These are phyloP conservation scores for Solanum arcanum DNA, from an alignment of 257 asterid species.

Conservation along the genomic window DNA sequence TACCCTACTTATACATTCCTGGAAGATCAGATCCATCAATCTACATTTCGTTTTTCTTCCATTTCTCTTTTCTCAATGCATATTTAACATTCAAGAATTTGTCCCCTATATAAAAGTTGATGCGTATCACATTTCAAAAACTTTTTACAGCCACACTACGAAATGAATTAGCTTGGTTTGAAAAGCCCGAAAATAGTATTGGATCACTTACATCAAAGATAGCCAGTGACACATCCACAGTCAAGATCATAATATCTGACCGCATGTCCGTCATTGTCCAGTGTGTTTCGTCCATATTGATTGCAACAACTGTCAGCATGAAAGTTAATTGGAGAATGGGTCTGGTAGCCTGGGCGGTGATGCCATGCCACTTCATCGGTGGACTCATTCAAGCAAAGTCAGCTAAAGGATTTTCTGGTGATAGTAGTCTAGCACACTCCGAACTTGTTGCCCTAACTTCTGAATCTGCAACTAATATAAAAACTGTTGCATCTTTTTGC, in stretches of 20 bases:
- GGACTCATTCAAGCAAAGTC: conserved; percentile 81
- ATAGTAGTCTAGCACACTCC: conserved; percentile 44
- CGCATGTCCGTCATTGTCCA: conserved; percentile 78
- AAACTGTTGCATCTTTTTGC: conserved; percentile 65
- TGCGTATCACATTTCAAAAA: neutral
- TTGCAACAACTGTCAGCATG: conserved; percentile 69
- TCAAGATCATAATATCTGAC: conserved; percentile 69
- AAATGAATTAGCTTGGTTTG: conserved; percentile 77
- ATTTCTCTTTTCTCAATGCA: neutral
- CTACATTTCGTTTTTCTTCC: neutral
- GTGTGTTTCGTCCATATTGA: conserved; percentile 67
- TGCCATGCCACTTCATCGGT: conserved; percentile 88
- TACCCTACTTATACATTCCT: conserved; percentile 5
- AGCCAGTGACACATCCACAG: conserved; percentile 58
- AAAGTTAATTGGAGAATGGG: conserved; percentile 75
- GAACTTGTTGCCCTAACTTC: conserved; percentile 63
- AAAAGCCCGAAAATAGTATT: conserved; percentile 53
- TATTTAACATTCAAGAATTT: neutral
- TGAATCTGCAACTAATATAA: conserved; percentile 60
- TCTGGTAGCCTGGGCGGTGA: conserved; percentile 81
- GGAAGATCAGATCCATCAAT: neutral
- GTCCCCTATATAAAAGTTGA: neutral
- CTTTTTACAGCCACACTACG: conserved; percentile 43
- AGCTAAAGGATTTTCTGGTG: conserved; percentile 67
- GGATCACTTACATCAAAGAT: conserved; percentile 65